Evolutionary conservation across 106 monocot species (phyloP).

Genomic region (Acanthochlamys bracteata): DNA sequence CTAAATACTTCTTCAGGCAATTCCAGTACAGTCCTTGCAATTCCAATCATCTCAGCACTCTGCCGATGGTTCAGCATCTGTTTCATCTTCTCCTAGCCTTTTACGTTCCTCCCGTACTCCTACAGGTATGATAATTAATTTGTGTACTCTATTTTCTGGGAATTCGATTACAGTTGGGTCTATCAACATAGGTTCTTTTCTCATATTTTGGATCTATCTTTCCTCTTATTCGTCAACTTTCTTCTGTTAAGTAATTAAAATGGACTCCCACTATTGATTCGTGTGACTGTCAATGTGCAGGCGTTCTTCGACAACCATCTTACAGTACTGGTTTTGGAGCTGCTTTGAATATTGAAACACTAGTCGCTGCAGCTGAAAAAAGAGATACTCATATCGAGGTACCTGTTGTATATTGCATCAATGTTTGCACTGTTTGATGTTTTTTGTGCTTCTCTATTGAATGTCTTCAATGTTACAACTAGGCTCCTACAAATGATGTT

Average conservation of each 20-base stretch:
- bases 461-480: slow-evolving; percentile 2
- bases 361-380: slow-evolving; percentile 92
- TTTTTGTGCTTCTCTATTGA: neutral
- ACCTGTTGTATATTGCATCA: neutral
- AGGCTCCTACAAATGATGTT: slow-evolving; percentile 78
- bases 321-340: slow-evolving; percentile 82
- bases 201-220: no score
- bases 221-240: no score
- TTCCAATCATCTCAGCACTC: slow-evolving; percentile 31
- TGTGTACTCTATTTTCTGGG: neutral
- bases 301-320: slow-evolving; percentile 67
- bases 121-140: slow-evolving; percentile 36
- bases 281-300: slow-evolving; percentile 23
- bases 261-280: no score
- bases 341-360: slow-evolving; percentile 91
- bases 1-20: slow-evolving; percentile 15
- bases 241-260: no score
- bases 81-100: slow-evolving; percentile 54
- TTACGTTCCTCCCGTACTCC: slow-evolving; percentile 47
- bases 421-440: neutral
- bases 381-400: slow-evolving; percentile 90
- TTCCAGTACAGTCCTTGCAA: slow-evolving; percentile 20
- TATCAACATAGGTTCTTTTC: no score
- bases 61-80: slow-evolving; percentile 22
- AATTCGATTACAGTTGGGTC: neutral